Percentiles rank a stretch among this genome's conserved stretches.
Evolutionary conservation across 2,329 filamentous ascomycete species (phyloP).

Genomic region (Metarhizium rileyi): DNA sequence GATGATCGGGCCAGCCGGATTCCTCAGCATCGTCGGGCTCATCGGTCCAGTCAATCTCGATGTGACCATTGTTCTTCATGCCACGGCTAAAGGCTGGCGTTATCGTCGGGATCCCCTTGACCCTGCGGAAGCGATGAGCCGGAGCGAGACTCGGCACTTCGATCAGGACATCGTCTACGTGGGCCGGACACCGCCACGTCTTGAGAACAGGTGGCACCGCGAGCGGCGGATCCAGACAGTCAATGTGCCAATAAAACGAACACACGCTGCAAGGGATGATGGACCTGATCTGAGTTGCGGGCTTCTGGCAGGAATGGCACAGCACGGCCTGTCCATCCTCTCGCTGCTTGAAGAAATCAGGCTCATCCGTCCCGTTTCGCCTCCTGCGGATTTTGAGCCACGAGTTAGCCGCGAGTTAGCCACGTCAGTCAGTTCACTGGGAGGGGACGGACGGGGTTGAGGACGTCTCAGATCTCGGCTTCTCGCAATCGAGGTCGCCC

Average conservation of each 20-base stretch:
- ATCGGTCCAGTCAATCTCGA: conserved; percentile 56
- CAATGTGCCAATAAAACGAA: conserved; percentile 76
- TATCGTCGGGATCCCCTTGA: conserved; percentile 45
- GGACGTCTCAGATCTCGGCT: too few species aligned
- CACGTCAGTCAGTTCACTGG: too few species aligned
- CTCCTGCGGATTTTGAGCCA: conserved; percentile 26
- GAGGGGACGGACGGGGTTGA: too few species aligned
- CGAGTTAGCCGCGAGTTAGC: neutral
- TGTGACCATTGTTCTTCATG: conserved; percentile 58
- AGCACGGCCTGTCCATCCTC: conserved; percentile 71
- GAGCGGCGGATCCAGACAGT: conserved; percentile 80
- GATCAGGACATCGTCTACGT: conserved; percentile 66
- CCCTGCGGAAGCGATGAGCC: conserved; percentile 51
- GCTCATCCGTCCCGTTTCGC: conserved; percentile 49
- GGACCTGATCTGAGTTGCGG: conserved; percentile 49
- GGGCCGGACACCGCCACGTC: conserved; percentile 83
- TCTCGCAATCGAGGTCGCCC: too few species aligned
- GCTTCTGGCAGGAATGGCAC: conserved; percentile 65
- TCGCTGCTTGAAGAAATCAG: conserved; percentile 58
- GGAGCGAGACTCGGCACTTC: conserved; percentile 48
- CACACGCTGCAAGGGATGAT: conserved; percentile 86
- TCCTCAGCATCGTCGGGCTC: conserved; percentile 47
- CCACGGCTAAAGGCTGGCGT: conserved; percentile 50
- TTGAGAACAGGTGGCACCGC: conserved; percentile 66
- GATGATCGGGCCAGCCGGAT: conserved; percentile 45